Conservation (phyloP, 2,329 filamentous ascomycete species). For the Penicillium sp. region DNA sequence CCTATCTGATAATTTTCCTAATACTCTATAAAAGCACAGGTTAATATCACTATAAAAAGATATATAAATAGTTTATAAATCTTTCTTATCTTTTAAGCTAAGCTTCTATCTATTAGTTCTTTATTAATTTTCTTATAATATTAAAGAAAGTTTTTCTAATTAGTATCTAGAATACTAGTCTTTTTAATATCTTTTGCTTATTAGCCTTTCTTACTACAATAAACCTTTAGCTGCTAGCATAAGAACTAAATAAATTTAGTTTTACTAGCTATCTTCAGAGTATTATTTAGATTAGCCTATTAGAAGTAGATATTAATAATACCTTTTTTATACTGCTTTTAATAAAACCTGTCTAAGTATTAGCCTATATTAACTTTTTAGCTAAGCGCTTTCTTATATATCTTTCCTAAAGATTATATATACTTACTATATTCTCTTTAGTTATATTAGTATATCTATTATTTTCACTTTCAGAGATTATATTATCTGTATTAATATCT, state of each 20-base stretch:
- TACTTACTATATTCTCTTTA: not conserved
- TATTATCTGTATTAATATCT: not conserved
- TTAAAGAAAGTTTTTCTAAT: slow-evolving; percentile 1
- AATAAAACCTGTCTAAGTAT: not conserved
- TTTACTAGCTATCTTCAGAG: not conserved
- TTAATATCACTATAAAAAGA: not conserved
- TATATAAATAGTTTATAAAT: not conserved
- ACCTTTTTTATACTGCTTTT: not conserved
- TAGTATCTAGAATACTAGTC: not conserved
- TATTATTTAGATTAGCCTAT: not conserved
- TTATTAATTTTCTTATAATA: not conserved
- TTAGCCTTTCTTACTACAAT: not conserved
- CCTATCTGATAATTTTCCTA: not conserved
- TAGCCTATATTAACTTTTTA: not conserved
- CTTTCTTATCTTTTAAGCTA: not conserved
- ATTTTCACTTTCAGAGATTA: not conserved
- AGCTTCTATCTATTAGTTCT: not conserved
- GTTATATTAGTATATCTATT: not conserved
- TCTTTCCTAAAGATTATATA: not conserved
- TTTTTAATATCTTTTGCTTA: not conserved
- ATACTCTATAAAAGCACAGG: not conserved
- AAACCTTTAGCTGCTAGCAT: not conserved
- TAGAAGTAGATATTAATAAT: not conserved
- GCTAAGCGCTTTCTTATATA: not conserved
- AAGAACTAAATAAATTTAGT: not conserved